Evolutionary conservation across 2,329 filamentous ascomycete species (phyloP), one percentile per base, ranked within the genome.

Genomic region (Claviceps pazoutovae): DNA sequence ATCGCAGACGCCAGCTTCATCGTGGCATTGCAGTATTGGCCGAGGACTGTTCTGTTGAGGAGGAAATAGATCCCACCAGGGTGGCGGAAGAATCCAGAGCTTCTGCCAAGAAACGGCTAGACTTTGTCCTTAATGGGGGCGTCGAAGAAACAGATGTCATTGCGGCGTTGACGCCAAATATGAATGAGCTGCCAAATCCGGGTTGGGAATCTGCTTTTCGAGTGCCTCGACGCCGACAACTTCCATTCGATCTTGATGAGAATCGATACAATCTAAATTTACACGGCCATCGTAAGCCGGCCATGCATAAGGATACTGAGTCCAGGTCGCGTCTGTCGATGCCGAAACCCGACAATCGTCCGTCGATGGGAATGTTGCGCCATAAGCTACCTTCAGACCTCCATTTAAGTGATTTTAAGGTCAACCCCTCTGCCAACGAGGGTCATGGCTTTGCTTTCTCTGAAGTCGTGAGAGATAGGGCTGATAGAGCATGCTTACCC

Each of bases 401-500:
- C 13, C 70, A 70, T 14, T 69, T 84, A 1, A 77, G 80, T 13
- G 84, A 95, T 66, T 96, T 95, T 72, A 91, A 84, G 63, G 73
- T 93, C 59, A 95, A 95, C 56, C 83, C 87, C 0, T 70, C 71
- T 4, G 76, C 73, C 57, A 91, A 90, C 56, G 75, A 84, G 43
- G 86, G 86, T 2, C 71, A 81, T 44, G 76, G 82, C 51, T 88
- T 80, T 65, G 87, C 88, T 11, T 95, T 81, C 62, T 72, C 76
- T 1, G 84, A 91, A 53, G 83, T 89, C 0, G 77, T 94, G 14
- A 82, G 89, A 50, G 79, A 78, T 51, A 83, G 76, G 56, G 76
- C 80, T 9, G 79, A 84, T 42, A 82, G 88, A 38, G 79, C 82
- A 48, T 83, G 79, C 54, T 71, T 95, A 9, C 75, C 80, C 2